These are phyloP conservation scores for Gossypium laxum DNA, from an alignment of 441 rosid genomes.

Conservation along the genomic window DNA sequence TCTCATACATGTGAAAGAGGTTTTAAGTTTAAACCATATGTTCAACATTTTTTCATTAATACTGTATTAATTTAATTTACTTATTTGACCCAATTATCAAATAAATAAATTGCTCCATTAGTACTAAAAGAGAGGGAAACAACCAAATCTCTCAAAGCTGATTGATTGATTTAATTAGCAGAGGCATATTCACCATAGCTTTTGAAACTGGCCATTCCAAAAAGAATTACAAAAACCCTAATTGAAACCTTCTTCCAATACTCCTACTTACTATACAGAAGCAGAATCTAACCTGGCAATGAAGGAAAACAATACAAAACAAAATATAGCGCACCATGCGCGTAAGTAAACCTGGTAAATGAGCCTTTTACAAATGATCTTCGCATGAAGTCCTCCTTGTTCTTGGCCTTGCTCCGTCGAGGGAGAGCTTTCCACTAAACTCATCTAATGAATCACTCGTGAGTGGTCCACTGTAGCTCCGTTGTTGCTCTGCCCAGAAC, in stretches of 20 bases:
- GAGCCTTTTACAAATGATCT: conserved; percentile 22
- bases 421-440: conserved; percentile 50
- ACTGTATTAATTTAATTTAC: no score
- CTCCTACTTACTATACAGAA: conserved; percentile 31
- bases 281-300: conserved; percentile 24
- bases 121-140: not conserved
- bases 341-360: not conserved
- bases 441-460: conserved; percentile 40
- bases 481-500: conserved; percentile 44
- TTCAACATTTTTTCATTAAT: not conserved
- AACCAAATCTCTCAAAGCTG: not conserved
- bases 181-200: not conserved
- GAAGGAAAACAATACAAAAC: not conserved
- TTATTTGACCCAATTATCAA: no score
- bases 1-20: not conserved
- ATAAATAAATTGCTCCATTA: not conserved
- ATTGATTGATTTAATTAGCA: conserved; percentile 21
- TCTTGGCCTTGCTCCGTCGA: conserved; percentile 32
- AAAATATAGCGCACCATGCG: not conserved
- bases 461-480: conserved; percentile 38
- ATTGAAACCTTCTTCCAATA: conserved; percentile 14
- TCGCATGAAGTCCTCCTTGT: conserved; percentile 32
- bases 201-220: conserved; percentile 14
- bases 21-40: not conserved
- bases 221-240: conserved; percentile 28